Percentiles rank a stretch among this genome's conserved stretches.
Conservation (phyloP, 306 rosid genomes). For the Ceratonia siliqua region DNA sequence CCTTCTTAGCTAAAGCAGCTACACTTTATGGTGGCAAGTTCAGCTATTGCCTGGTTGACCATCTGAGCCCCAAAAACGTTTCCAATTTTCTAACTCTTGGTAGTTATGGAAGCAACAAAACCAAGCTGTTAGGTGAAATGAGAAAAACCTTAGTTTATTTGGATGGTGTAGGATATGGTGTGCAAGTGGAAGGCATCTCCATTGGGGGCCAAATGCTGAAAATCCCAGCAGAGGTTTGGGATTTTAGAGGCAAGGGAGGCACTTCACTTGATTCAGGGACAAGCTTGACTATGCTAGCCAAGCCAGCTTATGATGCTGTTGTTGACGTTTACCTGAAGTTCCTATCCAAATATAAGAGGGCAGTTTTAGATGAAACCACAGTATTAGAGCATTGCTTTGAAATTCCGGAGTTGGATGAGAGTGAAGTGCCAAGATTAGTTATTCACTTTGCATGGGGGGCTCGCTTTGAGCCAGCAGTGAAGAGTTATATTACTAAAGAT, state of each 20-base stretch:
- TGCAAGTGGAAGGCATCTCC: constrained; percentile 51
- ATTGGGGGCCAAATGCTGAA: constrained; percentile 42
- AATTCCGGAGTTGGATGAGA: constrained; percentile 35
- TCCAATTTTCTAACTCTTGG: constrained; percentile 63
- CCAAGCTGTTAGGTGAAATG: constrained; percentile 4
- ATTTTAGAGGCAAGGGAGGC: constrained; percentile 49
- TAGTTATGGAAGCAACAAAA: background rate
- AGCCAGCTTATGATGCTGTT: constrained; percentile 48
- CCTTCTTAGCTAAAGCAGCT: constrained; percentile 52
- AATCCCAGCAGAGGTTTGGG: constrained; percentile 59
- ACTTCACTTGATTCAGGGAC: constrained; percentile 72
- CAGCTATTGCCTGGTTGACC: constrained; percentile 84
- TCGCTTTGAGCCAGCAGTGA: constrained; percentile 64
- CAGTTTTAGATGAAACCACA: background rate
- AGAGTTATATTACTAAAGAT: too few relatives aligned
- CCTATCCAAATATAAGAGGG: background rate
- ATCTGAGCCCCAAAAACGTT: constrained; percentile 48
- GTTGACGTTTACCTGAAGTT: constrained; percentile 31
- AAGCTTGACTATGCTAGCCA: constrained; percentile 42
- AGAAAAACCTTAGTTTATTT: too few relatives aligned
- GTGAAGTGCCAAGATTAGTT: constrained; percentile 44
- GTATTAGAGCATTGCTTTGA: constrained; percentile 59
- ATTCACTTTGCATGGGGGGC: constrained; percentile 67
- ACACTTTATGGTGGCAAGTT: constrained; percentile 51
- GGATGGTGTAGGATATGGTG: too few relatives aligned